phyloP scores from a whole-genome alignment of 2,329 filamentous ascomycete species.

The Alternaria hordeiaustralica region DNA sequence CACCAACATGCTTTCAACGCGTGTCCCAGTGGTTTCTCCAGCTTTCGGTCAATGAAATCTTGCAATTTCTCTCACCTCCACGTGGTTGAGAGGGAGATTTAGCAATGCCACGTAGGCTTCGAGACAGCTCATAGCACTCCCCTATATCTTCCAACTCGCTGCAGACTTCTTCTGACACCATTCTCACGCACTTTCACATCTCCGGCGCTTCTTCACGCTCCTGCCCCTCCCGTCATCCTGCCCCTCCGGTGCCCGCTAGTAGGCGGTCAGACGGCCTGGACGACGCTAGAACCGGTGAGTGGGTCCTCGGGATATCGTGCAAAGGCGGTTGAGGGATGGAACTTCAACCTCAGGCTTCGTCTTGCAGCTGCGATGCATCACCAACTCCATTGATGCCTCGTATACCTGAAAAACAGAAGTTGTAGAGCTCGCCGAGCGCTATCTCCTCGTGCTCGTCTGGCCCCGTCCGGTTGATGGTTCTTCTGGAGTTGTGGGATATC shows the following conservation, averaged over 20 bases:
- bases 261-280: conserved; percentile 15
- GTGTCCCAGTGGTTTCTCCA: background rate
- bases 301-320: conserved; percentile 13
- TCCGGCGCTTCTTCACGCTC: background rate
- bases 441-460: conserved; percentile 17
- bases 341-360: conserved; percentile 16
- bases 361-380: conserved; percentile 27
- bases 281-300: conserved; percentile 13
- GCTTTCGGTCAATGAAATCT: background rate
- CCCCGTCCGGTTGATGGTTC: background rate
- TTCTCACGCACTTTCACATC: background rate
- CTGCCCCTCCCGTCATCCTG: background rate
- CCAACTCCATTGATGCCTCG: conserved; percentile 5
- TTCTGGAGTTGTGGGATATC: conserved; percentile 4
- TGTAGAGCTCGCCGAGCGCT: conserved; percentile 29
- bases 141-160: background rate
- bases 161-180: background rate
- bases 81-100: background rate
- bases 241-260: background rate
- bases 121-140: background rate
- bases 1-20: background rate
- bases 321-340: conserved; percentile 15
- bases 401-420: conserved; percentile 11
- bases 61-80: background rate
- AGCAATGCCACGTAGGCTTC: background rate